phyloP scores from a whole-genome alignment of 106 monocot genomes.

The Dendrobium nobile region DNA sequence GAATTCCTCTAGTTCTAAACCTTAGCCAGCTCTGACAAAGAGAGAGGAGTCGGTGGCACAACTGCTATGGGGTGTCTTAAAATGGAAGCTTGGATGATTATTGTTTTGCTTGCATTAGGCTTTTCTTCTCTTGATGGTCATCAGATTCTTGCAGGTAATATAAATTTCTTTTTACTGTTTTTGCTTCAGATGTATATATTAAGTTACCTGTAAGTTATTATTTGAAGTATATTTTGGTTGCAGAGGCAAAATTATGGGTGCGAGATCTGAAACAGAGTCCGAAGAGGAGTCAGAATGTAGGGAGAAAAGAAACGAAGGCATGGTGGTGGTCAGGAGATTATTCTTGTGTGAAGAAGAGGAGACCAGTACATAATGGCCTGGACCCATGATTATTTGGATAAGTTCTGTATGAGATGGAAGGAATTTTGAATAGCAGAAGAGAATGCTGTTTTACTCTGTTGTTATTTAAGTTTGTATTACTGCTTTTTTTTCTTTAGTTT shows the following conservation, averaged over 20 bases:
- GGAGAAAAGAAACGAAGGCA: constrained; percentile 6
- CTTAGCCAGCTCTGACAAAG: not conserved
- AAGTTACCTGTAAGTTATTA: too few relatives aligned
- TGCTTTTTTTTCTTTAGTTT: too few relatives aligned
- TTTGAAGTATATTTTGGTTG: not conserved
- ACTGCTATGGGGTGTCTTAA: not conserved
- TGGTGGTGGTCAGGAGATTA: constrained; percentile 32
- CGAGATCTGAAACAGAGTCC: not conserved
- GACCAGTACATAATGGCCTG: constrained; percentile 26
- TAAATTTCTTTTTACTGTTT: not conserved
- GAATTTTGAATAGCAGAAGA: too few relatives aligned
- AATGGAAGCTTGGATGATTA: constrained; percentile 1
- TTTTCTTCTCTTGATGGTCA: constrained; percentile 10
- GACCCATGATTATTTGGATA: constrained; percentile 18
- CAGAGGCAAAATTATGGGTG: not conserved
- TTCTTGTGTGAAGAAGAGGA: constrained; percentile 11
- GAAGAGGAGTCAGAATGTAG: not conserved
- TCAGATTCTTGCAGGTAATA: constrained; percentile 19
- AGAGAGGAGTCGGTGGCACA: not conserved
- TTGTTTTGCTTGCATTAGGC: constrained; percentile 2
- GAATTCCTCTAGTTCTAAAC: not conserved
- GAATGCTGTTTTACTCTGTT: too few relatives aligned
- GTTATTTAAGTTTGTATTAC: too few relatives aligned
- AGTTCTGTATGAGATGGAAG: not conserved
- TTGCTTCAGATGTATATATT: not conserved